These are phyloP conservation scores for Furcasterigmium sp. DNA, from an alignment of 2,329 filamentous ascomycete species.

Conservation along the genomic window DNA sequence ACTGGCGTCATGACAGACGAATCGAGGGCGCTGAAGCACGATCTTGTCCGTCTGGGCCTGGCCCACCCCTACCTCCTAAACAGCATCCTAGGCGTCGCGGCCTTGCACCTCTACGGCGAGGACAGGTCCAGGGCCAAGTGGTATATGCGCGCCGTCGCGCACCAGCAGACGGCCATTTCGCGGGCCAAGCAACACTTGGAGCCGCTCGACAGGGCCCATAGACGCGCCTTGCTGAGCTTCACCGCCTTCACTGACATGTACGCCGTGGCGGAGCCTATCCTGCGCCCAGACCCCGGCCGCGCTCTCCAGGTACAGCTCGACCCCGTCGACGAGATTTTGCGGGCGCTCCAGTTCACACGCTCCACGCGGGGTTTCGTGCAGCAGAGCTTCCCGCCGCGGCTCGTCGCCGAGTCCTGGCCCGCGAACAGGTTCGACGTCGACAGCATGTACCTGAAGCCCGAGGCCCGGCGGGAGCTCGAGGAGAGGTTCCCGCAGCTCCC, in stretches of 20 bases:
- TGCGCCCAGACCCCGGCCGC: not conserved
- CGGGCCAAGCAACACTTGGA: slow-evolving; percentile 1
- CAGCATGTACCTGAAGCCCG: not conserved
- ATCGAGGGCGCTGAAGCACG: too few species aligned
- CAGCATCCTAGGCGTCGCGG: not conserved
- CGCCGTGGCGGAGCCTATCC: not conserved
- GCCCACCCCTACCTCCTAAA: not conserved
- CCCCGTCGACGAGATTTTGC: not conserved
- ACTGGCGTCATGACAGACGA: too few species aligned
- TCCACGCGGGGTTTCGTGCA: not conserved
- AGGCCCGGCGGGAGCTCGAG: not conserved
- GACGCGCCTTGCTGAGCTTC: not conserved
- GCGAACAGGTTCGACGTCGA: not conserved
- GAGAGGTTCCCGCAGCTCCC: not conserved
- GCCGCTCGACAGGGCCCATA: not conserved
- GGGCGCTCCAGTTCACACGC: not conserved
- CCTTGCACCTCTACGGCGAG: not conserved
- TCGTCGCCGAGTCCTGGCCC: not conserved
- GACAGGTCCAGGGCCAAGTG: not conserved
- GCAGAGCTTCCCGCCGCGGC: not conserved
- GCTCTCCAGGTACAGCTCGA: not conserved
- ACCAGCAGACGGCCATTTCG: slow-evolving; percentile 1
- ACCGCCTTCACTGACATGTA: not conserved
- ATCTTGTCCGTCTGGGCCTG: not conserved
- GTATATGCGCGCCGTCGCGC: not conserved